phyloP scores from a whole-genome alignment of 257 asterid species.

The Haberlea rhodopensis region DNA sequence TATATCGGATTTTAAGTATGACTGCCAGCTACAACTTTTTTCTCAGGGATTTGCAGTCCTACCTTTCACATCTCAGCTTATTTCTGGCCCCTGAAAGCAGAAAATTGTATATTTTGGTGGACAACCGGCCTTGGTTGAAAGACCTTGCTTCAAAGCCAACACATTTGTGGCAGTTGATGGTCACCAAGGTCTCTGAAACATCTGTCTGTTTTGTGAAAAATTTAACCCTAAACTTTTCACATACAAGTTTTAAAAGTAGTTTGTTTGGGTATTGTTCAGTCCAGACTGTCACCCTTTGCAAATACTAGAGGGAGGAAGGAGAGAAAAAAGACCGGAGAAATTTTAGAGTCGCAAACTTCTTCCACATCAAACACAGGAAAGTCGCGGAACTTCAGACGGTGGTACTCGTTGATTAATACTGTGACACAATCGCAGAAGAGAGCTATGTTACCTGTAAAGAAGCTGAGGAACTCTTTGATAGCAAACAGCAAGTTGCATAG shows the following conservation, averaged over 20 bases:
- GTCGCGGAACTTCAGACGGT: conserved; percentile 41
- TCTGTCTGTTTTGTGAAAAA: too few species aligned
- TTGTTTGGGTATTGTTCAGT: conserved; percentile 44
- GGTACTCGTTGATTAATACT: conserved; percentile 58
- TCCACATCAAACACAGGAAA: conserved; percentile 32
- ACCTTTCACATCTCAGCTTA: conserved; percentile 70
- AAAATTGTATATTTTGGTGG: conserved; percentile 67
- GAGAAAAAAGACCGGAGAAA: conserved; percentile 34
- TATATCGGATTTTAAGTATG: conserved; percentile 7
- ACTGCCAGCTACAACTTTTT: conserved; percentile 10
- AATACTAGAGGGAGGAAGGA: conserved; percentile 64
- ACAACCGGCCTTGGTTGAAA: conserved; percentile 75
- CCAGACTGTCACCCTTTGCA: conserved; percentile 85
- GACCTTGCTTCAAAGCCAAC: conserved; percentile 69
- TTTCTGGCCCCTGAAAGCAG: conserved; percentile 63
- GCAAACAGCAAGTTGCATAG: conserved; percentile 62
- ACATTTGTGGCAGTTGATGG: conserved; percentile 87
- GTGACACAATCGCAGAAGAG: conserved; percentile 51
- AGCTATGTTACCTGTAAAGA: conserved; percentile 73
- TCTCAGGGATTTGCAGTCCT: conserved; percentile 79
- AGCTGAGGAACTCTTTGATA: conserved; percentile 53
- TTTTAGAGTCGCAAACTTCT: conserved; percentile 29
- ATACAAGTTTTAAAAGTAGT: conserved; percentile 14
- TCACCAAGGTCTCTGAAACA: conserved; percentile 61
- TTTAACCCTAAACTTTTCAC: too few species aligned